Evolutionary conservation across 2,329 filamentous ascomycete genomes (phyloP).

Genomic region (Aspergillus viridinutans): DNA sequence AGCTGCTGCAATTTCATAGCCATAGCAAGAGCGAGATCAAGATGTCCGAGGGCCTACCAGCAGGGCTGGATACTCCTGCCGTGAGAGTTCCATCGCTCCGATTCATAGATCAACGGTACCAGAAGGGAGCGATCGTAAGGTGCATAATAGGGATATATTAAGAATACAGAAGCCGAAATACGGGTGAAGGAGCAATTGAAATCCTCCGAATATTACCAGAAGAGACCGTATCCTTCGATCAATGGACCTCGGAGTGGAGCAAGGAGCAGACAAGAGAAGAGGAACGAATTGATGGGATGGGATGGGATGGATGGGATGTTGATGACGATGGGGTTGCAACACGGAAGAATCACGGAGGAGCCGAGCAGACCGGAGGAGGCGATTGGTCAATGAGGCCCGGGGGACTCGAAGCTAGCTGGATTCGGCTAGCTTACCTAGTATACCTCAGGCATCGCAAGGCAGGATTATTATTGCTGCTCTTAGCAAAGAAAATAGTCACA

Average conservation of each 20-base stretch:
- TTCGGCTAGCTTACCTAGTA: background rate
- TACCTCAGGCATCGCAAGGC: background rate
- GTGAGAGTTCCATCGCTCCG: constrained; percentile 65
- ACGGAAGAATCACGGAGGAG: constrained; percentile 5
- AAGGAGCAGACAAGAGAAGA: background rate
- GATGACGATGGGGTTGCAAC: constrained; percentile 9
- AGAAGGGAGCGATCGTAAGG: constrained; percentile 18
- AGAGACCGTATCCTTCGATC: constrained; percentile 9
- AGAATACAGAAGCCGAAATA: constrained; percentile 10
- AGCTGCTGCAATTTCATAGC: background rate
- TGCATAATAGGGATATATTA: constrained; percentile 30
- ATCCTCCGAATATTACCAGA: background rate
- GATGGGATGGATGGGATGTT: constrained; percentile 13
- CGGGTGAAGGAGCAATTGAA: constrained; percentile 20
- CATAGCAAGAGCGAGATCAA: background rate
- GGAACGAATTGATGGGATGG: constrained; percentile 13
- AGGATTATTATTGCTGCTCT: background rate
- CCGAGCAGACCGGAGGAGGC: background rate
- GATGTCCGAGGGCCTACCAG: constrained; percentile 60
- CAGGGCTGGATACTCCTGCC: constrained; percentile 89
- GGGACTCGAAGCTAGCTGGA: background rate
- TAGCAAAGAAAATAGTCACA: background rate
- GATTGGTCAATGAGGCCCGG: background rate
- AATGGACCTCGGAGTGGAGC: constrained; percentile 3
- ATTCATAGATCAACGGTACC: constrained; percentile 22